Evolutionary conservation across 192 early-diverging fungal species (phyloP).

Genomic region (Coemansia sp.): DNA sequence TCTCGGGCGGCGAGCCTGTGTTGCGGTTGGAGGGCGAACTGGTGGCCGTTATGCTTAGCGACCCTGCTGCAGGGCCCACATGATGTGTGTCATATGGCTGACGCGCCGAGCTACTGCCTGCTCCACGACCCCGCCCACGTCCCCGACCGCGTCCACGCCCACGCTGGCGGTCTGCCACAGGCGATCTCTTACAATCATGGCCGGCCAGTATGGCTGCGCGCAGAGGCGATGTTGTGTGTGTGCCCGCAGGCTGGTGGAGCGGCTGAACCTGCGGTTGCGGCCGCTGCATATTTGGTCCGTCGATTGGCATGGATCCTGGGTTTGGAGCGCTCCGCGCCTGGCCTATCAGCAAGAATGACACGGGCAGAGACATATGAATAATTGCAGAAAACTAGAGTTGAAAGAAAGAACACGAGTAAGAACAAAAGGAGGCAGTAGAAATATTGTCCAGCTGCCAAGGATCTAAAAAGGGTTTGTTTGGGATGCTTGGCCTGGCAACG

Average conservation of each 20-base stretch:
- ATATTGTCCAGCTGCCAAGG: not conserved
- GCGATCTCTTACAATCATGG: constrained; percentile 1
- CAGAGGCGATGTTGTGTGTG: not conserved
- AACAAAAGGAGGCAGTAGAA: not conserved
- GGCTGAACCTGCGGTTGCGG: constrained; percentile 6
- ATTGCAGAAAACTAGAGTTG: constrained; percentile 1
- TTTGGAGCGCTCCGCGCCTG: constrained; percentile 19
- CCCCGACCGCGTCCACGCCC: constrained; percentile 21
- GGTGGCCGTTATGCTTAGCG: constrained; percentile 1
- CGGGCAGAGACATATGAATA: constrained; percentile 26
- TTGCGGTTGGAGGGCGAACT: constrained; percentile 1
- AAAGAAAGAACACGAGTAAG: not conserved
- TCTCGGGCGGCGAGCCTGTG: not conserved
- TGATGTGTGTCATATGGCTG: constrained; percentile 1
- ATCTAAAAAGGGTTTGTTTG: too few species aligned
- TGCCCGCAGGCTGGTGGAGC: constrained; percentile 3
- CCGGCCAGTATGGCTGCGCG: not conserved
- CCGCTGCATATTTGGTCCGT: not conserved
- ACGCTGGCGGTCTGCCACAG: not conserved
- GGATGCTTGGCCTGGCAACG: too few species aligned
- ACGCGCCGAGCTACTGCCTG: not conserved
- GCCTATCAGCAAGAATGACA: constrained; percentile 30
- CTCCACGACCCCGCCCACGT: constrained; percentile 20
- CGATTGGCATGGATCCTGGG: constrained; percentile 7
- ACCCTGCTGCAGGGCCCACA: not conserved